Conservation (phyloP, 805 yeast species). For the Metschnikowia picachoensis region DNA sequence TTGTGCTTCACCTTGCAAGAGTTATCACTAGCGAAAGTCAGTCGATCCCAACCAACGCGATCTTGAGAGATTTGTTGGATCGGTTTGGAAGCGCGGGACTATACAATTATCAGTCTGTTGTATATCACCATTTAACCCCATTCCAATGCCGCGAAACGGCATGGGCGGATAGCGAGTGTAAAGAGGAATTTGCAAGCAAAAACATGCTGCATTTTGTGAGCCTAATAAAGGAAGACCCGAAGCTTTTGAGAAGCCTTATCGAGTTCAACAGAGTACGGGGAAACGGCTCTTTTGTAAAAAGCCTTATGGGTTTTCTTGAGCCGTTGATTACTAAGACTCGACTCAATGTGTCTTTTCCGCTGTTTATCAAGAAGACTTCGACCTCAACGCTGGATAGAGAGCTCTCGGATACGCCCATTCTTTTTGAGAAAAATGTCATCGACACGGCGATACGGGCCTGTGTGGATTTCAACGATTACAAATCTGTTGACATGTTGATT, state of each 20-base stretch:
- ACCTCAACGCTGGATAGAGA: neutral
- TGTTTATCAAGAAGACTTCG: slow-evolving; percentile 14
- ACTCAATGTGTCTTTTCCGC: slow-evolving; percentile 12
- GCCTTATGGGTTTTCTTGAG: slow-evolving; percentile 26
- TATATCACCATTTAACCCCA: slow-evolving; percentile 24
- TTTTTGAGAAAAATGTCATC: slow-evolving; percentile 16
- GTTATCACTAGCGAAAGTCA: slow-evolving; percentile 12
- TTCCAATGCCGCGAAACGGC: slow-evolving; percentile 20
- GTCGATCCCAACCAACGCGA: slow-evolving; percentile 22
- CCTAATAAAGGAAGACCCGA: slow-evolving; percentile 28
- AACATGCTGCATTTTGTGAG: slow-evolving; percentile 21
- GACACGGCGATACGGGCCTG: slow-evolving; percentile 29
- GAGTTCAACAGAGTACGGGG: slow-evolving; percentile 22
- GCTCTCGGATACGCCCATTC: neutral
- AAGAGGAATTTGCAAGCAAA: slow-evolving; percentile 10
- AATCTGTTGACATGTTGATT: slow-evolving; percentile 31
- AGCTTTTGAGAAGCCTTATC: slow-evolving; percentile 25
- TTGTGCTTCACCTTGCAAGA: slow-evolving; percentile 12
- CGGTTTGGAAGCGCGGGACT: slow-evolving; percentile 22
- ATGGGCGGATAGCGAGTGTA: slow-evolving; percentile 16
- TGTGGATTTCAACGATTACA: slow-evolving; percentile 22
- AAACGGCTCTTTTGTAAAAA: slow-evolving; percentile 20
- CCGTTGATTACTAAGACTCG: slow-evolving; percentile 3
- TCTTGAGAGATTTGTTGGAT: slow-evolving; percentile 26
- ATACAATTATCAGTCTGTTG: slow-evolving; percentile 25